phyloP scores from a whole-genome alignment of 2,329 filamentous ascomycete species.

The Colletotrichum neosansevieriae region DNA sequence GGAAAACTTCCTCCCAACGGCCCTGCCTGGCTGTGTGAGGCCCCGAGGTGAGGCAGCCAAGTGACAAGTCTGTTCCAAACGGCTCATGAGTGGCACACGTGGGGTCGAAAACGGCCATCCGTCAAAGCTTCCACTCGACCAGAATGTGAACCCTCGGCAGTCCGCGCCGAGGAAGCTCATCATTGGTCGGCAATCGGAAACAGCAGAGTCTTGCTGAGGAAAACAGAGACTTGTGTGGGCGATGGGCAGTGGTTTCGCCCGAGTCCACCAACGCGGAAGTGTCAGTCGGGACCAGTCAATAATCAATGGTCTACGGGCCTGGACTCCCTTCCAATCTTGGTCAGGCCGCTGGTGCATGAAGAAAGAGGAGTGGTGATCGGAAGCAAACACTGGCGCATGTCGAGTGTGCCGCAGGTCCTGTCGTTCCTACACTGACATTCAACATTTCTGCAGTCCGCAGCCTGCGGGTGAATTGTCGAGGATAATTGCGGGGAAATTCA shows the following conservation, averaged over 20 bases:
- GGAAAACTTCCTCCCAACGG: no score
- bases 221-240: neutral
- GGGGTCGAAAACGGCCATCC: conserved; percentile 4
- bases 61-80: conserved; percentile 5
- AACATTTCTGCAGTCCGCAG: no score
- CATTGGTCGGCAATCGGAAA: conserved; percentile 11
- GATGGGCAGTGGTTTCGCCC: neutral
- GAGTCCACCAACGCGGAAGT: conserved; percentile 10
- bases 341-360: neutral
- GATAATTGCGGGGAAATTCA: no score
- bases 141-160: neutral
- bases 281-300: neutral
- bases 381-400: neutral
- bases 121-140: neutral
- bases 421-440: no score
- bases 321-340: neutral
- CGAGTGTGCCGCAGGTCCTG: no score
- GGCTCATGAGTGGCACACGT: conserved; percentile 11
- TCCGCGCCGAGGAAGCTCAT: conserved; percentile 2
- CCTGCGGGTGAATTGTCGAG: no score
- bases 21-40: no score
- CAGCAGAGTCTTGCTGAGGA: neutral
- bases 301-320: no score
- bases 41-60: neutral
- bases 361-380: neutral